These are phyloP conservation scores for Venturia oleaginea DNA, from an alignment of 2,329 filamentous ascomycete species.

Conservation along the genomic window DNA sequence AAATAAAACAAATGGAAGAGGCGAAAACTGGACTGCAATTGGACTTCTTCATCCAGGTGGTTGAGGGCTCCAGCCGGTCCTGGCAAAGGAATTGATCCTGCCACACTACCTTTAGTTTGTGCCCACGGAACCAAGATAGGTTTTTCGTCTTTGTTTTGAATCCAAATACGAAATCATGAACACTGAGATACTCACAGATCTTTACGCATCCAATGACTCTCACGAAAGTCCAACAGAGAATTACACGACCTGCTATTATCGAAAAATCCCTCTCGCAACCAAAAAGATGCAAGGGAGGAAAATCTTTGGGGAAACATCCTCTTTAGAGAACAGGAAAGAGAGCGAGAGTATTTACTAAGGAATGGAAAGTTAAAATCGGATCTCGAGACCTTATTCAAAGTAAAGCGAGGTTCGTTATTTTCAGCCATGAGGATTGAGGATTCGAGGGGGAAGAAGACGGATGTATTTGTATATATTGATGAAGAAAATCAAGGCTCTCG, in stretches of 20 bases:
- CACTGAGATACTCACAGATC: constrained; percentile 38
- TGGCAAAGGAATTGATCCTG: too few relatives aligned
- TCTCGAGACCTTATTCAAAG: constrained; percentile 37
- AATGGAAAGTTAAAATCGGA: constrained; percentile 19
- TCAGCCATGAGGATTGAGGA: constrained; percentile 29
- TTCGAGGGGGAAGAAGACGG: background rate
- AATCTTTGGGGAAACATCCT: constrained; percentile 22
- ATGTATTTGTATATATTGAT: constrained; percentile 33
- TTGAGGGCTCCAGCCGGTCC: too few relatives aligned
- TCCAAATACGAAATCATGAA: constrained; percentile 12
- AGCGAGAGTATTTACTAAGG: constrained; percentile 18
- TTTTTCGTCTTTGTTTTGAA: too few relatives aligned
- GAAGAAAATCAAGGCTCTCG: constrained; percentile 31
- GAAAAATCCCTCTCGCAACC: constrained; percentile 27
- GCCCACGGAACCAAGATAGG: too few relatives aligned
- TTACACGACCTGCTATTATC: constrained; percentile 25
- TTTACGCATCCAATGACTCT: constrained; percentile 34
- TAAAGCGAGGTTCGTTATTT: constrained; percentile 36
- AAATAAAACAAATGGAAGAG: too few relatives aligned
- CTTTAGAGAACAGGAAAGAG: constrained; percentile 21
- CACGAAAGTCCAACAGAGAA: constrained; percentile 36
- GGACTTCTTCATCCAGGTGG: too few relatives aligned
- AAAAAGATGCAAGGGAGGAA: constrained; percentile 11
- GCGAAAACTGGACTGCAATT: too few relatives aligned
- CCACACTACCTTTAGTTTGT: too few relatives aligned